These are phyloP conservation scores for Imleria badia DNA, from an alignment of 768 basidiomycete genomes.

Conservation along the genomic window DNA sequence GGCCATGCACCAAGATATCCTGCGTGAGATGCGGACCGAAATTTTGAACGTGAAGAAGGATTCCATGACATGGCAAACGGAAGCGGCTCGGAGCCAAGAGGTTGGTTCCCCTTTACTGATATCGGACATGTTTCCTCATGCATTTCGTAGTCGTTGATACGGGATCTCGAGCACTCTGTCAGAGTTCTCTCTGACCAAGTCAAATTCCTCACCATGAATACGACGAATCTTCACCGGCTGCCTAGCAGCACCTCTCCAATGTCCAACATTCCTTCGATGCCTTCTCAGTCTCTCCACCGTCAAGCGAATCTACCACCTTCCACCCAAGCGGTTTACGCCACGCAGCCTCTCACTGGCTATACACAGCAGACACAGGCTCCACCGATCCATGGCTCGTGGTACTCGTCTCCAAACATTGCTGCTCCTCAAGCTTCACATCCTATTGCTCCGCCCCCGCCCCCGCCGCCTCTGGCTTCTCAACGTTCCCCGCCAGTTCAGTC, in stretches of 20 bases:
- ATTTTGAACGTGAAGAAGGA: slow-evolving; percentile 78
- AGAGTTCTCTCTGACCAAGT: slow-evolving; percentile 77
- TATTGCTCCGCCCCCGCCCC: slow-evolving; percentile 60
- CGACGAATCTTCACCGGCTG: slow-evolving; percentile 37
- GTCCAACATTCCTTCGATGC: slow-evolving; percentile 37
- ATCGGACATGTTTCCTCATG: slow-evolving; percentile 3
- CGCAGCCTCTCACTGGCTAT: slow-evolving; percentile 35
- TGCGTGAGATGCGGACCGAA: slow-evolving; percentile 73
- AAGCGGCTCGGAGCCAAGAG: slow-evolving; percentile 76
- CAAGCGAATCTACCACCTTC: slow-evolving; percentile 36
- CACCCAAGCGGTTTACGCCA: slow-evolving; percentile 33
- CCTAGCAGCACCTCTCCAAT: slow-evolving; percentile 34
- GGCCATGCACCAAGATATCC: slow-evolving; percentile 75
- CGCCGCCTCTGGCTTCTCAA: slow-evolving; percentile 39
- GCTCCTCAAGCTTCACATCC: slow-evolving; percentile 84
- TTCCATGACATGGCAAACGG: slow-evolving; percentile 77
- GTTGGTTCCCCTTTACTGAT: slow-evolving; percentile 38
- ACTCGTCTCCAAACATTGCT: slow-evolving; percentile 56
- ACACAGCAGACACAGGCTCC: slow-evolving; percentile 33
- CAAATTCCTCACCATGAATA: slow-evolving; percentile 70
- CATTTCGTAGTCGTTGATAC: slow-evolving; percentile 58
- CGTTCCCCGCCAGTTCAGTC: slow-evolving; percentile 54
- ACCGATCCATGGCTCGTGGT: slow-evolving; percentile 51
- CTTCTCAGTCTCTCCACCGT: slow-evolving; percentile 35
- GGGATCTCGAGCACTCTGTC: slow-evolving; percentile 79